Evolutionary conservation across 768 basidiomycete species (phyloP), one percentile per base, ranked within the genome.

Genomic region (Russula vinacea): DNA sequence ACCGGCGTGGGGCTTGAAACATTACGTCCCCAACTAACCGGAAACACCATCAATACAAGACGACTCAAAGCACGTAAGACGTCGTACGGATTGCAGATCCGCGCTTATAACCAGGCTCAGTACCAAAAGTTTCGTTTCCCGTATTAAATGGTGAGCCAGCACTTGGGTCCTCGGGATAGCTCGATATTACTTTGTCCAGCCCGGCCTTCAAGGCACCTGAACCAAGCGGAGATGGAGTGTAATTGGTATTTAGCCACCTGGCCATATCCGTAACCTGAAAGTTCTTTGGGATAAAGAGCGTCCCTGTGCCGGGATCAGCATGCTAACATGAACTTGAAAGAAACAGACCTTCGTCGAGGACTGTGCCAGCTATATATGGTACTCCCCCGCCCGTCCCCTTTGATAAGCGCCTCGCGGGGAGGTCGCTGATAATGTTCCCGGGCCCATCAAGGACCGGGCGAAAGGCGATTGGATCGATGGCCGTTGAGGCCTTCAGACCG

Each of bases 61-160:
- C 22, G n/a, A 35, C 10, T 8, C 16, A 35, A 24, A 44, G 16
- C 22, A 17, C 22, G n/a, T 29, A 40, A 29, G 45, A 32, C 5
- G 50, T 35, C 61, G 13, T 33, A 68, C 67, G 3, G 75, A 76
- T 67, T 13, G 76, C 74, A 2, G 77, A 68, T 19, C 68, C 70
- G 42, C 77, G 76, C 63, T 81, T 81, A 67, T 71, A 80, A 10
- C 73, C 71, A 24, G 70, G 59, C 22, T 72, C 72, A 16, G 78
- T 67, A 0, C 80, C 80, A 64, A 81, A 82, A 0, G 79, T 78
- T 26, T 79, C 68, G 62, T 77, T 74, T 7, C 81, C 80, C 3
- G 81, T 82, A 14, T 73, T 74, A 65, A 76, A 83, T 0, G 82
- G 82, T 0, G 79, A 78, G 2, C 82, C 82, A 35, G 74, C 62